Evolutionary conservation across 106 monocot genomes (phyloP).

Genomic region (Amphibolis antarctica): DNA sequence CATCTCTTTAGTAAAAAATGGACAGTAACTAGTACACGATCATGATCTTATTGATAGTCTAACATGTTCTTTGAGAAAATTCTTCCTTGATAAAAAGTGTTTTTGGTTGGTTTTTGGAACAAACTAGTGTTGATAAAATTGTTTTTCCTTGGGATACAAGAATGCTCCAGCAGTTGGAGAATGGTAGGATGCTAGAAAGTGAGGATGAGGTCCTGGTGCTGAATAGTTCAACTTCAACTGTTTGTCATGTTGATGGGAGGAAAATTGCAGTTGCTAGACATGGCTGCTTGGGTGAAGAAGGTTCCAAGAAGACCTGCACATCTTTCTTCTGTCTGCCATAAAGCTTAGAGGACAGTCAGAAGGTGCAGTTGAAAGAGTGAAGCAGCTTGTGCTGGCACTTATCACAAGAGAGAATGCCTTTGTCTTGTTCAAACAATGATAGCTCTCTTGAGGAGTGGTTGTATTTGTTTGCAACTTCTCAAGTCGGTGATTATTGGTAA

Average conservation of each 20-base stretch:
- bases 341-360: conserved; percentile 4
- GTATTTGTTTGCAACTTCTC: no score
- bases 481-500: no score
- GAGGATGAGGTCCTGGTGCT: neutral
- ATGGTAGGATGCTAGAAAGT: no score
- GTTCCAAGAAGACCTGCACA: conserved; percentile 32
- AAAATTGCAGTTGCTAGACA: conserved; percentile 28
- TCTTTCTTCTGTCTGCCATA: conserved; percentile 10
- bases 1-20: no score
- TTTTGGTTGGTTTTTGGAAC: no score
- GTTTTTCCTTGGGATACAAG: no score
- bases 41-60: no score
- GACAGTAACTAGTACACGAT: no score
- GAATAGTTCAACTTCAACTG: neutral
- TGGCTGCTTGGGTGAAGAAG: conserved; percentile 51
- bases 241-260: conserved; percentile 20
- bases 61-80: no score
- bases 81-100: no score
- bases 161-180: no score
- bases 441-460: conserved; percentile 6
- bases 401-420: conserved; percentile 22
- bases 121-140: no score
- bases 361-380: neutral
- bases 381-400: conserved; percentile 19
- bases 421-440: conserved; percentile 3